These are phyloP conservation scores for Myriosclerotinia curreyana DNA, from an alignment of 2,329 filamentous ascomycete species.

Conservation along the genomic window DNA sequence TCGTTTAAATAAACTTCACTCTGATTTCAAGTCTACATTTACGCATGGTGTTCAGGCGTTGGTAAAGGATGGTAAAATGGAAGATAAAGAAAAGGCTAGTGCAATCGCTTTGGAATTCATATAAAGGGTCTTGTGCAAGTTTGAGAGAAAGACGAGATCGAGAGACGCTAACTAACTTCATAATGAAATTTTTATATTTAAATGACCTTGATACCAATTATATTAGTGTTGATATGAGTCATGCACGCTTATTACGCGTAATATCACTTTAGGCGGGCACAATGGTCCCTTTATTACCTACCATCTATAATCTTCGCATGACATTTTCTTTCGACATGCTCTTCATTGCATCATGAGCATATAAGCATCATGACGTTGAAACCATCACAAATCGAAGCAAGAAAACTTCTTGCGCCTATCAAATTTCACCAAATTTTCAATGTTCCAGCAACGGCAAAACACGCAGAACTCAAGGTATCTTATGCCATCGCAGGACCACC, in stretches of 20 bases:
- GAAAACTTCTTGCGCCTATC: constrained; percentile 24
- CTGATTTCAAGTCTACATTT: constrained; percentile 6
- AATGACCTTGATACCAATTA: background rate
- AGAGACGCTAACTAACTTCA: constrained; percentile 6
- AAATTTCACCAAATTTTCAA: constrained; percentile 35
- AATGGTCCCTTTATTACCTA: background rate
- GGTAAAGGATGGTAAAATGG: constrained; percentile 18
- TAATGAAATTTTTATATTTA: constrained; percentile 10
- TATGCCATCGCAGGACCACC: constrained; percentile 34
- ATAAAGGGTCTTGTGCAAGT: background rate
- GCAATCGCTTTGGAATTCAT: background rate
- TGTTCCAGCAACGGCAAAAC: constrained; percentile 30
- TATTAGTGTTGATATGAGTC: background rate
- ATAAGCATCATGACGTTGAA: constrained; percentile 1
- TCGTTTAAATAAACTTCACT: constrained; percentile 26
- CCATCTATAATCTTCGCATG: background rate
- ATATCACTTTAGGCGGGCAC: constrained; percentile 8
- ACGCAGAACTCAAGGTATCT: constrained; percentile 31
- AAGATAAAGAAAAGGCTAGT: constrained; percentile 9
- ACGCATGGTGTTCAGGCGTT: constrained; percentile 25
- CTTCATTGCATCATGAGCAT: background rate
- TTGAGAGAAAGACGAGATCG: background rate
- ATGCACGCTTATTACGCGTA: background rate
- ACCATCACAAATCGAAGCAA: constrained; percentile 26
- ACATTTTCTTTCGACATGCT: background rate